These are phyloP conservation scores for Yamadazyma oceani DNA, from an alignment of 1,139 yeast genomes.

Conservation along the genomic window DNA sequence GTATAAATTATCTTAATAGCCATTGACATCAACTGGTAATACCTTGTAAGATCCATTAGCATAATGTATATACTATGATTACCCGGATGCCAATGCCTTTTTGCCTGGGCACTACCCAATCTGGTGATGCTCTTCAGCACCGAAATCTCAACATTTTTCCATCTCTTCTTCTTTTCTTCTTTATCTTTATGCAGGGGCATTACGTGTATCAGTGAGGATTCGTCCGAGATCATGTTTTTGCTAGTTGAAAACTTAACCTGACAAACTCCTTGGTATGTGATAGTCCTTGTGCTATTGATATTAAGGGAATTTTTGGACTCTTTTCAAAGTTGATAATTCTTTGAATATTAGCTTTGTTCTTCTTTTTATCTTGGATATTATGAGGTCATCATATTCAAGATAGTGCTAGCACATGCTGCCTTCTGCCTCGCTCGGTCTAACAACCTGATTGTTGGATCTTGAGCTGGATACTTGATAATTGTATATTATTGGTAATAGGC, in stretches of 20 bases:
- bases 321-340: conserved; percentile 26
- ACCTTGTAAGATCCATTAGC: no score
- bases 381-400: conserved; percentile 19
- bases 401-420: conserved; percentile 37
- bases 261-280: conserved; percentile 77
- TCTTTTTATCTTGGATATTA: conserved; percentile 10
- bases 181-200: conserved; percentile 99
- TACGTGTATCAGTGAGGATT: conserved; percentile 99
- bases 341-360: conserved; percentile 27
- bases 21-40: no score
- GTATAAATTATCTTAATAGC: conserved; percentile 11
- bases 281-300: conserved; percentile 43
- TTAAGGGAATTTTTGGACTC: conserved; percentile 78
- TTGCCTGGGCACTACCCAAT: conserved; percentile 3
- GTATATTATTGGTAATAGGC: conserved; percentile 49
- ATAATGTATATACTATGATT: conserved; percentile 8
- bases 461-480: conserved; percentile 49
- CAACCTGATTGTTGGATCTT: conserved; percentile 35
- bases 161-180: conserved; percentile 23
- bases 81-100: conserved; percentile 15
- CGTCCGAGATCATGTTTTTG: conserved; percentile 99
- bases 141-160: conserved; percentile 6
- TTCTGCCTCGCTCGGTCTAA: conserved; percentile 66
- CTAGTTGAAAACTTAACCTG: conserved; percentile 99
- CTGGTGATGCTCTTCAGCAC: not conserved